These are phyloP conservation scores for Triticum dicoccoides DNA, from an alignment of 176 grass and related monocot genomes.

Conservation along the genomic window DNA sequence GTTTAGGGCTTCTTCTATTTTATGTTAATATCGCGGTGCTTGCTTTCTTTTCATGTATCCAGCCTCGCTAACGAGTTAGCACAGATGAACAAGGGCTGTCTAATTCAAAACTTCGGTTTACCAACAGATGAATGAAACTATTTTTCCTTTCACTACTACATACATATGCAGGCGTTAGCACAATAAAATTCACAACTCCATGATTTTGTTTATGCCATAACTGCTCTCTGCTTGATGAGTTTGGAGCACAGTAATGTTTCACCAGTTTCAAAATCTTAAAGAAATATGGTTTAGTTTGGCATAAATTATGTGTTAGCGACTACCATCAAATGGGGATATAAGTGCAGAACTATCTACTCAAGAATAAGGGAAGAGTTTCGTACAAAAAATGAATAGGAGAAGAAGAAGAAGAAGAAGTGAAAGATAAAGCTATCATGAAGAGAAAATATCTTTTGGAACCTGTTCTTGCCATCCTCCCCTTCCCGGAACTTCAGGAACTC, in stretches of 20 bases:
- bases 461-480: conserved; percentile 20
- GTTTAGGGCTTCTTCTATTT: not conserved
- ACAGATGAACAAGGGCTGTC: not conserved
- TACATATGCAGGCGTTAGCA: not conserved
- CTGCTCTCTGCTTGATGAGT: not conserved
- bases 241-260: not conserved
- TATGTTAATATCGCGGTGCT: not conserved
- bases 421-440: conserved; percentile 7
- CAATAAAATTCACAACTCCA: not conserved
- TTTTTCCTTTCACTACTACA: not conserved
- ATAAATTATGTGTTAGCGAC: not conserved
- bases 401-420: not conserved
- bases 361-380: not conserved
- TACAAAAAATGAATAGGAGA: not conserved
- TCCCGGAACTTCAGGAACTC: conserved; percentile 9
- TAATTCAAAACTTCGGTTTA: not conserved
- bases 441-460: not conserved
- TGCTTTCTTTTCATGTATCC: conserved; percentile 16
- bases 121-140: not conserved
- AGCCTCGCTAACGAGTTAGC: not conserved
- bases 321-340: not conserved
- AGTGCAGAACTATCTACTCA: not conserved
- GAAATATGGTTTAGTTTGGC: not conserved
- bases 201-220: not conserved
- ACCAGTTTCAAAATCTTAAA: not conserved